Conservation (phyloP, 129 eudicot species). For the Apium graveolens region DNA sequence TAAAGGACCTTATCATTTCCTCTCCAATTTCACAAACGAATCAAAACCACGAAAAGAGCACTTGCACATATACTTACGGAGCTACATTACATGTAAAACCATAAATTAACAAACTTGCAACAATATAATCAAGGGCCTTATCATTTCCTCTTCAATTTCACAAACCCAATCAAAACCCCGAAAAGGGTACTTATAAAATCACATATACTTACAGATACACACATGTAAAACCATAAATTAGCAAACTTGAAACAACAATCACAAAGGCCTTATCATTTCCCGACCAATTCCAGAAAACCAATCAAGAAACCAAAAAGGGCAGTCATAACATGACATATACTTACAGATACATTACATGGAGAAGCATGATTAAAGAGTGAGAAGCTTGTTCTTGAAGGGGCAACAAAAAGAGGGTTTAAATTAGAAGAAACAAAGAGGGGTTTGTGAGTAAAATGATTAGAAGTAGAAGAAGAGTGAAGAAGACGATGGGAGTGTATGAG, state of each 20-base stretch:
- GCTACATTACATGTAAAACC: slow-evolving; percentile 19
- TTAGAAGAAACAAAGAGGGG: slow-evolving; percentile 29
- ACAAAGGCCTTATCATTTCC: not conserved
- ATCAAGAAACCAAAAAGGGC: not conserved
- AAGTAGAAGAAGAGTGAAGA: slow-evolving; percentile 31
- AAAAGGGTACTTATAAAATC: not conserved
- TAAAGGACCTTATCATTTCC: not conserved
- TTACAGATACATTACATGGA: slow-evolving; percentile 40
- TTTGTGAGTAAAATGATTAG: slow-evolving; percentile 26
- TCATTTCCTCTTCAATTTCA: not conserved
- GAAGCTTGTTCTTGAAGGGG: slow-evolving; percentile 16
- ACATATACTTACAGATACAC: slow-evolving; percentile 38
- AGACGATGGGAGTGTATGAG: slow-evolving; percentile 25
- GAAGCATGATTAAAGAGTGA: slow-evolving; percentile 15
- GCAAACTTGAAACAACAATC: not conserved
- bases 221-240: slow-evolving; percentile 15
- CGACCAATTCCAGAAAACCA: not conserved
- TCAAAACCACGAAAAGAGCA: not conserved
- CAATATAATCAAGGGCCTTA: not conserved
- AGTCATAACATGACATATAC: slow-evolving; percentile 14
- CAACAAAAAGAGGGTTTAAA: slow-evolving; percentile 29
- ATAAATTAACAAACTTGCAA: no score
- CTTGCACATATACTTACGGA: slow-evolving; percentile 37
- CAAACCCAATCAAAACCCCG: not conserved
- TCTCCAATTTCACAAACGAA: not conserved